Conservation (phyloP, 2,329 filamentous ascomycete genomes). For the Penicillium sp. region DNA sequence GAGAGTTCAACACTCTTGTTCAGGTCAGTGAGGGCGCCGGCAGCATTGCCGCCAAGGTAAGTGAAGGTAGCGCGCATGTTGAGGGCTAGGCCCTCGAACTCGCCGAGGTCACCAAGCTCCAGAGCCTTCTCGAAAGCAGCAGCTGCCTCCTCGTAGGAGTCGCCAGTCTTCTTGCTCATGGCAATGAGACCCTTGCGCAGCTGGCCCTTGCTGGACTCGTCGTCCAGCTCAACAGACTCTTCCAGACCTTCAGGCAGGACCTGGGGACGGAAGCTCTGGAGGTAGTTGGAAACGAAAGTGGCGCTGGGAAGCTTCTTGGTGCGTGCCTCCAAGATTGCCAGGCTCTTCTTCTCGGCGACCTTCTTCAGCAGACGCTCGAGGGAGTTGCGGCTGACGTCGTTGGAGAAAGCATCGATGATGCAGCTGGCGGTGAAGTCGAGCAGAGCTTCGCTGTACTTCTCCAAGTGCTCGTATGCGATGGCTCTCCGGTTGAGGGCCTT, state of each 20-base stretch:
- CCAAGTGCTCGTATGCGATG: constrained; percentile 92
- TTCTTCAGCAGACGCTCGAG: constrained; percentile 95
- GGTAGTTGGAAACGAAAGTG: constrained; percentile 97
- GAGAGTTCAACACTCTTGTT: constrained; percentile 92
- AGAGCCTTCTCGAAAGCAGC: constrained; percentile 84
- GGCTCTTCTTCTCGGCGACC: constrained; percentile 91
- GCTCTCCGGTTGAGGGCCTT: constrained; percentile 96
- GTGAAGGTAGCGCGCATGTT: constrained; percentile 97
- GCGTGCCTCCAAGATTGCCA: constrained; percentile 79
- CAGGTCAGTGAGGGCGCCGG: constrained; percentile 78
- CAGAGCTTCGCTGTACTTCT: constrained; percentile 88
- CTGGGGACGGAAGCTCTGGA: constrained; percentile 93
- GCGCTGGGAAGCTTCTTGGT: constrained; percentile 87
- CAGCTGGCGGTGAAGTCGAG: constrained; percentile 98
- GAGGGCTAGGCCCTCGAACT: constrained; percentile 86
- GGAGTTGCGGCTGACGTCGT: constrained; percentile 81
- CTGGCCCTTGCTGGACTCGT: constrained; percentile 80
- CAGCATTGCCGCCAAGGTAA: constrained; percentile 86
- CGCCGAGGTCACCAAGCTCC: constrained; percentile 75
- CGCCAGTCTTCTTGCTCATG: constrained; percentile 81
- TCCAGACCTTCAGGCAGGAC: constrained; percentile 78
- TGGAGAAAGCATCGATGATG: constrained; percentile 97
- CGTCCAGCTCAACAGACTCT: constrained; percentile 73
- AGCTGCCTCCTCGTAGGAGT: constrained; percentile 88
- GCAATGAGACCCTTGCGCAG: constrained; percentile 79